These are phyloP conservation scores for Fusarium coicis DNA, from an alignment of 2,329 filamentous ascomycete genomes.

Conservation along the genomic window DNA sequence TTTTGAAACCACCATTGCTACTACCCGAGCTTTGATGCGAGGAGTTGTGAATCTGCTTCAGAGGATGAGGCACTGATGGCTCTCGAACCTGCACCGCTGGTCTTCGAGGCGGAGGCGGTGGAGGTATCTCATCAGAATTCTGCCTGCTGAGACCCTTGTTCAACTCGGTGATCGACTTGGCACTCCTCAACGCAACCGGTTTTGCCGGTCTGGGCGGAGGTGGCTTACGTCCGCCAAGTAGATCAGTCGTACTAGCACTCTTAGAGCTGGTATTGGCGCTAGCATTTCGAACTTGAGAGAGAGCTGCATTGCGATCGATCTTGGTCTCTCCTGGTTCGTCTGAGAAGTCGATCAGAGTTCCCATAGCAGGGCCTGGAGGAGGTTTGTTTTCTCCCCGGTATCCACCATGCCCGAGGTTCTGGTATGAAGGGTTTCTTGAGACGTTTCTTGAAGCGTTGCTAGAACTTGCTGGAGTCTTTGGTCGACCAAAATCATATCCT, in stretches of 20 bases:
- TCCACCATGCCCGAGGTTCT: conserved; percentile 39
- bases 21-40: conserved; percentile 48
- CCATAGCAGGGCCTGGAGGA: conserved; percentile 58
- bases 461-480: conserved; percentile 42
- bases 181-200: conserved; percentile 64
- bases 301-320: conserved; percentile 49
- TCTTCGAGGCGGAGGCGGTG: conserved; percentile 52
- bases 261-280: conserved; percentile 24
- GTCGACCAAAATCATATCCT: conserved; percentile 48
- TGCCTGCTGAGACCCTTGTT: conserved; percentile 39
- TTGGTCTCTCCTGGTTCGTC: conserved; percentile 59
- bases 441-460: conserved; percentile 40
- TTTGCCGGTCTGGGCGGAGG: conserved; percentile 69
- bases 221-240: conserved; percentile 47
- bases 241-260: conserved; percentile 45
- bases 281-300: conserved; percentile 45
- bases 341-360: conserved; percentile 70
- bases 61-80: conserved; percentile 49
- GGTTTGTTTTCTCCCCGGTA: conserved; percentile 38
- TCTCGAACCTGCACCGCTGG: conserved; percentile 36
- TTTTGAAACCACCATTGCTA: conserved; percentile 27
- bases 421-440: conserved; percentile 38
- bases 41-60: conserved; percentile 55
- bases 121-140: conserved; percentile 39
- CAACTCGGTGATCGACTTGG: conserved; percentile 47